Evolutionary conservation across 805 yeast genomes (phyloP).

Genomic region (Saitoella complicata): DNA sequence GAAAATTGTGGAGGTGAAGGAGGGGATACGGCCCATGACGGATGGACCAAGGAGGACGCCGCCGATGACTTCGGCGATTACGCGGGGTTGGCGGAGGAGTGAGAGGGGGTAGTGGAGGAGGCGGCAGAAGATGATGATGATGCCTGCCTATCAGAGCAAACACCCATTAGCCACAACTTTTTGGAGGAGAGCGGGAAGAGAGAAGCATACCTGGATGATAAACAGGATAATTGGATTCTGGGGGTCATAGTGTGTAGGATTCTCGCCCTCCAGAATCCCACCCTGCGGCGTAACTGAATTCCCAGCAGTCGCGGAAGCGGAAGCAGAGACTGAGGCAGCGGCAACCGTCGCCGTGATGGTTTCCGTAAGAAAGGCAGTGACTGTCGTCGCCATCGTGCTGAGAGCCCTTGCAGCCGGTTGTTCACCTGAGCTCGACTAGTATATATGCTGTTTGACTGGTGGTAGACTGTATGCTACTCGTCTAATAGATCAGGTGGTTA

Average conservation of each 20-base stretch:
- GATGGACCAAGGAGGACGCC: constrained; percentile 67
- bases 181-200: no score
- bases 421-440: no score
- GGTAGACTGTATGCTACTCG: no score
- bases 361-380: no score
- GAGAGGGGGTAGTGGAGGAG: constrained; percentile 44
- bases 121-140: constrained; percentile 36
- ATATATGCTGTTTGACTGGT: no score
- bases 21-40: constrained; percentile 54
- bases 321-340: no score
- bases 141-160: constrained; percentile 21
- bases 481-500: no score
- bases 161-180: no score
- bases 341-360: no score
- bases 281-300: constrained; percentile 19
- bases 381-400: no score
- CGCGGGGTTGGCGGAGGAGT: constrained; percentile 55
- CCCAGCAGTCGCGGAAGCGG: no score
- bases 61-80: constrained; percentile 64
- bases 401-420: no score
- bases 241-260: constrained; percentile 46
- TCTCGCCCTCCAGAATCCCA: constrained; percentile 55
- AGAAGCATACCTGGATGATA: constrained; percentile 47
- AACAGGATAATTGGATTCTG: constrained; percentile 51
- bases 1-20: constrained; percentile 48